These are phyloP conservation scores for Gyromitra esculenta DNA, from an alignment of 2,329 filamentous ascomycete genomes.

Conservation along the genomic window DNA sequence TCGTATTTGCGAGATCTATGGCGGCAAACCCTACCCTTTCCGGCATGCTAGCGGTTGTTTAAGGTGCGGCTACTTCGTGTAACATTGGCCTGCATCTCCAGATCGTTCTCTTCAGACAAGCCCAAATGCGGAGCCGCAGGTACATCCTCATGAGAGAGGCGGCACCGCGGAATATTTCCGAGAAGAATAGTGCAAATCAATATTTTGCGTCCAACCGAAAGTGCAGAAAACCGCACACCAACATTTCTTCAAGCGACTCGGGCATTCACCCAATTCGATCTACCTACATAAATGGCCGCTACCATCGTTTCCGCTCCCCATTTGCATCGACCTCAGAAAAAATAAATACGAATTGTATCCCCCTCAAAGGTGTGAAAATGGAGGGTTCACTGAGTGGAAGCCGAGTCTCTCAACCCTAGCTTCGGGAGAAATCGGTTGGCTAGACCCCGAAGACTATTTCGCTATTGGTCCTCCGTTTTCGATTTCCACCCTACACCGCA, in stretches of 20 bases:
- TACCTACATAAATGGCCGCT: conserved; percentile 21
- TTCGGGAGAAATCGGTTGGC: conserved; percentile 48
- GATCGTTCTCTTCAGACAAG: conserved; percentile 22
- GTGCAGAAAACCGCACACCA: conserved; percentile 30
- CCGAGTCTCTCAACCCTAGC: conserved; percentile 12
- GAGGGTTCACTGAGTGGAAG: neutral
- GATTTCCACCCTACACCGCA: conserved; percentile 34
- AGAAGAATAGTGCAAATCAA: conserved; percentile 27
- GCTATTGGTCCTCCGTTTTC: conserved; percentile 27
- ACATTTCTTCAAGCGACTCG: conserved; percentile 14
- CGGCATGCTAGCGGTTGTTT: conserved; percentile 31
- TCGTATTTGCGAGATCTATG: conserved; percentile 40
- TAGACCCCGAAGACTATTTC: conserved; percentile 28
- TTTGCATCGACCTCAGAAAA: conserved; percentile 12
- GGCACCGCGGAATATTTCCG: conserved; percentile 14
- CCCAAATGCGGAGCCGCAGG: conserved; percentile 48
- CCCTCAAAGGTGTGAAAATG: conserved; percentile 27
- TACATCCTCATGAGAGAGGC: conserved; percentile 28
- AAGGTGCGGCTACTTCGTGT: conserved; percentile 52
- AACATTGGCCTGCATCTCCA: conserved; percentile 41
- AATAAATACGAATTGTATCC: conserved; percentile 20
- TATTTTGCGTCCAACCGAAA: conserved; percentile 36
- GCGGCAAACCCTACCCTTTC: conserved; percentile 29
- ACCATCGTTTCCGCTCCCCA: conserved; percentile 37
- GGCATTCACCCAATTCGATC: conserved; percentile 30